These are phyloP conservation scores for Brassica nigra DNA, from an alignment of 345 rosid species.

Conservation along the genomic window DNA sequence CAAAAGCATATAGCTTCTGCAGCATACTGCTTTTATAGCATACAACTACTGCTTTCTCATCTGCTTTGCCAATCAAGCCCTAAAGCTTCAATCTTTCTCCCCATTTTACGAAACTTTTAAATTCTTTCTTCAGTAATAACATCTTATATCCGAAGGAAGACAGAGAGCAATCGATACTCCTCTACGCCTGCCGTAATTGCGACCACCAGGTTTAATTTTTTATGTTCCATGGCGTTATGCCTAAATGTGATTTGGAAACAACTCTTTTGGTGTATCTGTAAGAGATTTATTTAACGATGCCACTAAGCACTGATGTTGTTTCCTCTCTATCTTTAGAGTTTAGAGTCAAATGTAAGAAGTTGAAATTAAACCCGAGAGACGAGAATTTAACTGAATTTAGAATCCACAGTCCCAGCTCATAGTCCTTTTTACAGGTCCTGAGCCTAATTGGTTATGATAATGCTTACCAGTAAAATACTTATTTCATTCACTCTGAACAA, in stretches of 20 bases:
- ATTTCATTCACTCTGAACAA: too few species aligned
- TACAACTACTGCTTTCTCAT: too few species aligned
- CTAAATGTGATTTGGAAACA: background rate
- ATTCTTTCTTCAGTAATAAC: slow-evolving; percentile 57
- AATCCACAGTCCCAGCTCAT: background rate
- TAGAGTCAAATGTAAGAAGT: background rate
- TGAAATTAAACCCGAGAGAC: background rate
- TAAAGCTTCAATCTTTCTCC: background rate
- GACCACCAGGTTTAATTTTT: slow-evolving; percentile 61
- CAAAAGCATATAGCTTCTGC: too few species aligned
- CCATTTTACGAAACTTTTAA: background rate
- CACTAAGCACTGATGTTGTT: too few species aligned
- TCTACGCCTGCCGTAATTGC: slow-evolving; percentile 82
- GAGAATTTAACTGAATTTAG: background rate
- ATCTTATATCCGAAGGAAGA: slow-evolving; percentile 76
- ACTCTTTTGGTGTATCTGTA: too few species aligned
- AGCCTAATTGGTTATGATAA: background rate
- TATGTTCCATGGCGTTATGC: slow-evolving; percentile 7
- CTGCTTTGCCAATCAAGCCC: too few species aligned
- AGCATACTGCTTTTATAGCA: too few species aligned
- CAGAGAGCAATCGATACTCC: slow-evolving; percentile 56
- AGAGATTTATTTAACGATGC: too few species aligned
- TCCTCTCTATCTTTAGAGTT: background rate
- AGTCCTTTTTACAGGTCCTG: background rate
- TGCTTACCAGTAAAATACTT: background rate